These are phyloP conservation scores for Tolypocladium pustulatum DNA, from an alignment of 2,329 filamentous ascomycete species.

Conservation along the genomic window DNA sequence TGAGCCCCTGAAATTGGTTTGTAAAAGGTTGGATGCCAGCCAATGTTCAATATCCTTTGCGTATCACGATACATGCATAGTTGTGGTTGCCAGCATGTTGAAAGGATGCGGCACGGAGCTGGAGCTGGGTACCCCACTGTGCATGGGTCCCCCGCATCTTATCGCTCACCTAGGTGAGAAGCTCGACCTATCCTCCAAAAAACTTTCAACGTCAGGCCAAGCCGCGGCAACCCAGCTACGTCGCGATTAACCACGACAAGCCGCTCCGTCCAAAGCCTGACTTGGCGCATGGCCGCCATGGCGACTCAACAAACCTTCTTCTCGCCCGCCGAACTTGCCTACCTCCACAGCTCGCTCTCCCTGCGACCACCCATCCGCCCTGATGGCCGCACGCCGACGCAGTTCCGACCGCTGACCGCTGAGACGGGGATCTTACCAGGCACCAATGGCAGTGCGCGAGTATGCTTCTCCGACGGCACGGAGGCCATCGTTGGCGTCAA, in stretches of 20 bases:
- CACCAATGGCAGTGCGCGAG: slow-evolving; percentile 83
- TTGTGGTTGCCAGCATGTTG: neutral
- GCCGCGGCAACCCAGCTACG: neutral
- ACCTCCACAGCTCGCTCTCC: slow-evolving; percentile 79
- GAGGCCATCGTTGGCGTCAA: slow-evolving; percentile 95
- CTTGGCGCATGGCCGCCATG: slow-evolving; percentile 30
- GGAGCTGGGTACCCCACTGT: neutral
- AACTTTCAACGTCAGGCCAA: slow-evolving; percentile 8
- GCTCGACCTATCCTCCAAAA: slow-evolving; percentile 15
- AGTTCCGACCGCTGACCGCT: slow-evolving; percentile 84
- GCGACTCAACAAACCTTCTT: slow-evolving; percentile 63
- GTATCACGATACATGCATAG: too few species aligned
- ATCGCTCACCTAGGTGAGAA: slow-evolving; percentile 21
- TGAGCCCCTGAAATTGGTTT: neutral
- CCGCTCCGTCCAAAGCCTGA: neutral
- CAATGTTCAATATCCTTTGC: neutral
- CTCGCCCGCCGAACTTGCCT: slow-evolving; percentile 92
- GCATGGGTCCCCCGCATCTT: slow-evolving; percentile 13
- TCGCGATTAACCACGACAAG: neutral
- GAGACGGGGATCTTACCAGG: slow-evolving; percentile 84
- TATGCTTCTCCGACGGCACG: slow-evolving; percentile 90
- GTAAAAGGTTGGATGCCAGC: neutral
- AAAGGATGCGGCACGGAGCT: neutral
- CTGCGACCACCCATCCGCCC: slow-evolving; percentile 78
- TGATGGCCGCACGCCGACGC: slow-evolving; percentile 69